phyloP scores from a whole-genome alignment of 208 protist genomes.

The Wallacemonas sp. region DNA sequence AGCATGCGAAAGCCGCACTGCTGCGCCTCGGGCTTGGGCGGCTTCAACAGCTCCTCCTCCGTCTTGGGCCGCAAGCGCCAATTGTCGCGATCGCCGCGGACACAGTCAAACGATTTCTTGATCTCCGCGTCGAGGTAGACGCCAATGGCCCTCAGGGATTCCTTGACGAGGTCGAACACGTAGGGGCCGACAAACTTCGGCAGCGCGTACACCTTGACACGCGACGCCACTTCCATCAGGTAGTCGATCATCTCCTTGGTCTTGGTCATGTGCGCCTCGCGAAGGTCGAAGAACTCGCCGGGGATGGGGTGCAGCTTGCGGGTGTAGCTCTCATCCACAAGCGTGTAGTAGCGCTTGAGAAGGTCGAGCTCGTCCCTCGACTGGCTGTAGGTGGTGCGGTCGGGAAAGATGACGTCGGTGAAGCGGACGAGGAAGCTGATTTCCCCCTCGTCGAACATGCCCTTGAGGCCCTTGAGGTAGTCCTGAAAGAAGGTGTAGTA shows the following conservation, averaged over 20 bases:
- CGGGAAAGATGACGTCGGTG: conserved; percentile 61
- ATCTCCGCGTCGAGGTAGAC: conserved; percentile 71
- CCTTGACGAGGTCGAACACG: conserved; percentile 57
- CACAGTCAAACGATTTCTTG: conserved; percentile 62
- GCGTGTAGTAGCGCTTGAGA: conserved; percentile 61
- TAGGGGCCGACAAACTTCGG: conserved; percentile 49
- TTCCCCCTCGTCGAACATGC: conserved; percentile 52
- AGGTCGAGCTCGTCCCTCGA: conserved; percentile 58
- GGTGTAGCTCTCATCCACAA: conserved; percentile 84
- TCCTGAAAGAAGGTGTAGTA: conserved; percentile 74
- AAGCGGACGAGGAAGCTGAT: conserved; percentile 68
- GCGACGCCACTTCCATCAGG: conserved; percentile 57
- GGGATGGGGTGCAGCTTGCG: conserved; percentile 69
- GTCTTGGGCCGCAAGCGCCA: conserved; percentile 71
- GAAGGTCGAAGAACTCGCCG: conserved; percentile 74
- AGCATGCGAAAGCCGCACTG: conserved; percentile 87
- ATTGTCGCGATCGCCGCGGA: conserved; percentile 67
- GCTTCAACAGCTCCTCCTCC: conserved; percentile 68
- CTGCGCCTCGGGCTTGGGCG: conserved; percentile 67
- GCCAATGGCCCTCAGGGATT: conserved; percentile 48
- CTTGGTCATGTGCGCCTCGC: conserved; percentile 85
- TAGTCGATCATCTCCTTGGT: conserved; percentile 69
- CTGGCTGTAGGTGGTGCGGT: conserved; percentile 45
- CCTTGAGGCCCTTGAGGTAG: conserved; percentile 60
- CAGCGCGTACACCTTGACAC: conserved; percentile 58